A percentile compares a stretch with the other conserved stretches of the same genome.
phyloP scores from a whole-genome alignment of 345 rosid species.

The Melaleuca quinquenervia region DNA sequence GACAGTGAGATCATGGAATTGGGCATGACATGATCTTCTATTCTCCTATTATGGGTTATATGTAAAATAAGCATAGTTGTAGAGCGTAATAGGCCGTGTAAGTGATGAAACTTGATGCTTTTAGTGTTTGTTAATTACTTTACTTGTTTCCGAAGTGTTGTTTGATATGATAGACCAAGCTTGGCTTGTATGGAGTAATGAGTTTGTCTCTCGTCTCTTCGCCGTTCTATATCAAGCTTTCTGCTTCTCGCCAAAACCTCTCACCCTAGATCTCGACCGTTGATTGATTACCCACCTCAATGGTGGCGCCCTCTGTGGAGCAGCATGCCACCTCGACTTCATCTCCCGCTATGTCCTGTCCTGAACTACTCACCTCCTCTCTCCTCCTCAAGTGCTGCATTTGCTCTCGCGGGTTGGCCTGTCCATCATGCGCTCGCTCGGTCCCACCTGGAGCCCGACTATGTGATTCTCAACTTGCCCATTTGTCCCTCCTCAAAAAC shows the following conservation, averaged over 20 bases:
- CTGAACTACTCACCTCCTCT: not conserved
- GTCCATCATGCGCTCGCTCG: too few relatives aligned
- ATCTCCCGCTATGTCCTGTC: not conserved
- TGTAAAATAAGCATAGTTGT: not conserved
- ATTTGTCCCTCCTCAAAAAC: too few relatives aligned
- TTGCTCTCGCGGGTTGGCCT: not conserved
- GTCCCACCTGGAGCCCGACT: too few relatives aligned
- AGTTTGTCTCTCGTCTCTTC: not conserved
- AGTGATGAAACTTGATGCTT: not conserved
- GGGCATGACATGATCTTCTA: not conserved
- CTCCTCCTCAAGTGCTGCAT: not conserved
- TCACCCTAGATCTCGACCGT: not conserved
- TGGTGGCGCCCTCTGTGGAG: not conserved
- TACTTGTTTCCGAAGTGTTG: not conserved
- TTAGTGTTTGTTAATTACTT: not conserved
- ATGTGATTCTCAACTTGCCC: too few relatives aligned
- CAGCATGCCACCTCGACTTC: not conserved
- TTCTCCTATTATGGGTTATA: not conserved
- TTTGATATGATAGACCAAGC: not conserved
- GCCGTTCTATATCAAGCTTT: not conserved
- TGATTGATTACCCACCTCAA: not conserved
- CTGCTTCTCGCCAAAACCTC: not conserved
- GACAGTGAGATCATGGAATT: not conserved
- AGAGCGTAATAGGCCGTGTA: not conserved
- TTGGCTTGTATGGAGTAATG: not conserved